Evolutionary conservation across 2,329 filamentous ascomycete species (phyloP).

Genomic region (Leptographium wingfieldii): DNA sequence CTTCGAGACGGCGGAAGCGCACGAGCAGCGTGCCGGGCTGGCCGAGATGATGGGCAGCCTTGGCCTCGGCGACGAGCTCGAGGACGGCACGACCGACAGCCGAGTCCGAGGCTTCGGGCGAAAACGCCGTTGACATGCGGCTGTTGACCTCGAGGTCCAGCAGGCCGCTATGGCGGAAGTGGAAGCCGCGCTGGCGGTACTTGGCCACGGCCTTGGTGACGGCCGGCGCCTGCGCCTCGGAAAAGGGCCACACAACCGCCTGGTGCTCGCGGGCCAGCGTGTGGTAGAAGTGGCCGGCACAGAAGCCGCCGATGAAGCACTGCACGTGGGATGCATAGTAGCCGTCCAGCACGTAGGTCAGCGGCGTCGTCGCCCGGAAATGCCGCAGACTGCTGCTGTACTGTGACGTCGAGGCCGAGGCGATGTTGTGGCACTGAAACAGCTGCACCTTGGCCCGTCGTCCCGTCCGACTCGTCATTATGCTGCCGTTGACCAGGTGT

Average conservation of each 20-base stretch:
- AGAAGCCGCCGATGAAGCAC: constrained; percentile 9
- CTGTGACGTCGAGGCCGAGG: background rate
- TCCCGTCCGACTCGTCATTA: background rate
- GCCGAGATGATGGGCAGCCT: background rate
- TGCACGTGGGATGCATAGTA: constrained; percentile 10
- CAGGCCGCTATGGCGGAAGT: background rate
- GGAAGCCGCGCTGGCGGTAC: constrained; percentile 7
- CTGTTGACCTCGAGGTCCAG: background rate
- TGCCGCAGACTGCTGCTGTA: background rate
- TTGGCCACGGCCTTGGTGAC: constrained; percentile 1
- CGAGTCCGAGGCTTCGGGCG: too few relatives aligned
- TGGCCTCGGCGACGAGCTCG: background rate
- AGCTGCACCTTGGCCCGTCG: constrained; percentile 9
- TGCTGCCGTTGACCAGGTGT: constrained; percentile 7
- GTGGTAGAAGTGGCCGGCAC: constrained; percentile 7
- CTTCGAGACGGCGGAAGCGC: background rate
- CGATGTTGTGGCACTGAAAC: constrained; percentile 6
- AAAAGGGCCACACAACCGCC: background rate
- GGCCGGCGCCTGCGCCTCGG: too few relatives aligned
- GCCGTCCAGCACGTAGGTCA: constrained; percentile 7
- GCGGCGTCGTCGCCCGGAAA: constrained; percentile 3
- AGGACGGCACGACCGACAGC: background rate
- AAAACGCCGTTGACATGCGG: background rate
- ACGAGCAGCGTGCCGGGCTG: constrained; percentile 2
- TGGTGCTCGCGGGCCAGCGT: background rate